Base-by-base conservation (phyloP, 805 yeast species). In the Nakazawaea anatomiae region DNA sequence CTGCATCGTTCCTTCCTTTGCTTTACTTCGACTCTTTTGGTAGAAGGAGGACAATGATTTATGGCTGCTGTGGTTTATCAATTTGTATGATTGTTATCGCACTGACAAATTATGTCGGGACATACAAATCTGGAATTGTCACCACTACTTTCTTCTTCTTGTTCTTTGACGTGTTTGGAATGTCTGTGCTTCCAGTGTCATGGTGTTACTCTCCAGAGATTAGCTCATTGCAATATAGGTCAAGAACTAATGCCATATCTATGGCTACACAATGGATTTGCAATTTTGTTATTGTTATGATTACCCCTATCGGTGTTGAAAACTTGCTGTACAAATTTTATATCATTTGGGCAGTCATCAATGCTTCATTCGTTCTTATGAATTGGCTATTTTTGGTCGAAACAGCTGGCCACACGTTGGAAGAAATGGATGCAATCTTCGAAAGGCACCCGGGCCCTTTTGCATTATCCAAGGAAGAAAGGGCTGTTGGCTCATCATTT, bases 191-290 rank as follows among this genome's bases (percentile, higher is more conserved):
- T 45, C 77, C 82, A 18, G 70, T 80, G 39, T 80, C 87, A 42
- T 82, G 87, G 87, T 69, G 81, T 52, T 76, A 79, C 52, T 84
- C 87, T 18, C 82, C 87, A 36, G 88, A 83, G 66, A 73, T 83
- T 55, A 75, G 79, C 59, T 77, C 86, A 6, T 73, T 79, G 60
- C 75, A 76, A 56, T 76, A 76, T 36, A 79, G 87, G 66, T 79
- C 85, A 8, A 75, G 79, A 36, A 81, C 83, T 40, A 75, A 84
- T 31, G 82, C 85, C 35, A 66, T 82, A 29, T 78, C 86, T 11
- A 82, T 88, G 6, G 80, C 84, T 52, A 72, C 81, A 51, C 83
- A 83, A 69, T 83, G 89, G 88, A 64, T 79, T 29, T 74, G 74
- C 57, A 83, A 83, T 64, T 83, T 82, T 57, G 74, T 82, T 50